A percentile compares a stretch with the other conserved stretches of the same genome.
These are phyloP conservation scores for Russula foetens DNA, from an alignment of 768 basidiomycete genomes.

Conservation along the genomic window DNA sequence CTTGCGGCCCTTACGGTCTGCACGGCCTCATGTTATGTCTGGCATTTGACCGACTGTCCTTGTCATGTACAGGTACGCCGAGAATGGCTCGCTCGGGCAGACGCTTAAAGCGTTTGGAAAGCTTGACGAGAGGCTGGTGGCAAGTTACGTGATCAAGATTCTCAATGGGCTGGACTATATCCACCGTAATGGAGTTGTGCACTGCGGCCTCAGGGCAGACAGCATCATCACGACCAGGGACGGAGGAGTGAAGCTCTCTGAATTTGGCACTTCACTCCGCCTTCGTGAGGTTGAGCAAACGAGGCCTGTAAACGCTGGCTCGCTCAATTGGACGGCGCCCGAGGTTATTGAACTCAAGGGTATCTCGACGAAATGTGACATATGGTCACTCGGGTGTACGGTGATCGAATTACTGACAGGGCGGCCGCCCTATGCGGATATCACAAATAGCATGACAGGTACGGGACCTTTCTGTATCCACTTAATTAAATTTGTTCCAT, in stretches of 20 bases:
- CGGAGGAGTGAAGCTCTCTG: conserved; percentile 93
- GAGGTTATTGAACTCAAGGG: conserved; percentile 96
- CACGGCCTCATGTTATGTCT: too few relatives aligned
- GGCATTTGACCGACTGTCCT: too few relatives aligned
- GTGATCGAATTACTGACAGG: conserved; percentile 92
- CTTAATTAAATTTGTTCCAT: too few relatives aligned
- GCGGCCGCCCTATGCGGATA: conserved; percentile 84
- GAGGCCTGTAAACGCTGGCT: conserved; percentile 86
- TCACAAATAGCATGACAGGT: conserved; percentile 89
- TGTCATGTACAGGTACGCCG: conserved; percentile 69
- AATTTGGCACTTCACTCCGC: conserved; percentile 96
- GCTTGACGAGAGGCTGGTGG: conserved; percentile 85
- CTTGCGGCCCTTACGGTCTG: too few relatives aligned
- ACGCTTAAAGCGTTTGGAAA: conserved; percentile 91
- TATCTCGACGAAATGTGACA: conserved; percentile 86
- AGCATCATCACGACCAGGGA: conserved; percentile 99
- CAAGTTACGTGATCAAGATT: conserved; percentile 92
- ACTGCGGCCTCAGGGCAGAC: conserved; percentile 96
- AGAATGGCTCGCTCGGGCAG: conserved; percentile 92
- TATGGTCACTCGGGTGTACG: conserved; percentile 94
- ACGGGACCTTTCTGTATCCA: conserved; percentile 2
- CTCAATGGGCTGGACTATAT: conserved; percentile 93
- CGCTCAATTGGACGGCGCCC: conserved; percentile 99
- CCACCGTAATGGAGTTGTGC: conserved; percentile 83
- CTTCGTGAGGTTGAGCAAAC: conserved; percentile 80